phyloP scores from a whole-genome alignment of 352 stramenopile genomes.

The Phytophthora fragariaefolia region DNA sequence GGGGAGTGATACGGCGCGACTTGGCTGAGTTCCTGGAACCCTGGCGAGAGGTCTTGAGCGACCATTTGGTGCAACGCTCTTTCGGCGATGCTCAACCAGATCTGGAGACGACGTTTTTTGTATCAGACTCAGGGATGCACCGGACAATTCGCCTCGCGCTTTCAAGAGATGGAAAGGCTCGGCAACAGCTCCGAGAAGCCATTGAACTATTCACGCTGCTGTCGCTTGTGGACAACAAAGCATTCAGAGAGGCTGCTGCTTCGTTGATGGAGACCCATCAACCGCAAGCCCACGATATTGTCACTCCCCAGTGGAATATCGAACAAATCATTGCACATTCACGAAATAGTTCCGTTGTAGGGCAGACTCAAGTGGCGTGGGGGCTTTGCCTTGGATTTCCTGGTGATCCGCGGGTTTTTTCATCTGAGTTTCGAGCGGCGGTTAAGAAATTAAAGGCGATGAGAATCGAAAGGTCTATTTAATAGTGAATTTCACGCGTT shows the following conservation, averaged over 20 bases:
- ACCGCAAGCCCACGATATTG: too few species aligned
- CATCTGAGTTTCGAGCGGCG: background rate
- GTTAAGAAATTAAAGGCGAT: background rate
- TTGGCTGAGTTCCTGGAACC: too few species aligned
- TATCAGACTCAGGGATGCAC: too few species aligned
- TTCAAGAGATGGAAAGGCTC: background rate
- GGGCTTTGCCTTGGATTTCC: background rate
- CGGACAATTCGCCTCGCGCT: background rate
- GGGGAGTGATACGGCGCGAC: too few species aligned
- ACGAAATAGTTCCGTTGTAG: background rate
- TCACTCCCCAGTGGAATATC: background rate
- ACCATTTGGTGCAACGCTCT: too few species aligned
- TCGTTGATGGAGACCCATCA: too few species aligned
- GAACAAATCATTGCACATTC: background rate
- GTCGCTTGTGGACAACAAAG: background rate
- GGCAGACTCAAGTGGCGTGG: background rate
- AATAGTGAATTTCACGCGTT: too few species aligned
- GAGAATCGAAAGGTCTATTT: background rate
- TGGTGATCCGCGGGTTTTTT: background rate
- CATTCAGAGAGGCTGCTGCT: background rate
- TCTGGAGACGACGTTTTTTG: too few species aligned
- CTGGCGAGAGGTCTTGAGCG: too few species aligned
- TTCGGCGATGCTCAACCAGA: too few species aligned
- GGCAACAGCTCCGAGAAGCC: background rate
- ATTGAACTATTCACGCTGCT: background rate